Evolutionary conservation across 2,329 filamentous ascomycete genomes (phyloP).

Genomic region (Xylaria sp.): DNA sequence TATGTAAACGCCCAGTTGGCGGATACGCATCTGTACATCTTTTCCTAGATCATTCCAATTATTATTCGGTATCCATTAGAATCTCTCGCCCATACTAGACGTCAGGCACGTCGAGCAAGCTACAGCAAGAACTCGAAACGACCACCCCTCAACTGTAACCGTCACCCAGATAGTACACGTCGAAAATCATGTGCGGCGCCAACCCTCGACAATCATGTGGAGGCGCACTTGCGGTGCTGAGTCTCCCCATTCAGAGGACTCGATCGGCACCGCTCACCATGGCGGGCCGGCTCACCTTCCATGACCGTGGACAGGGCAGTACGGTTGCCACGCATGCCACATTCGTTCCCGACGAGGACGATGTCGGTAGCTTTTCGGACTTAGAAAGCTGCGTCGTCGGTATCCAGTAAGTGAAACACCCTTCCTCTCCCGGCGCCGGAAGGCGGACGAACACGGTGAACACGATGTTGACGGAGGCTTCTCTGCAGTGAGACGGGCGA

Average conservation of each 20-base stretch:
- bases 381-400: constrained; percentile 39
- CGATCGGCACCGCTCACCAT: constrained; percentile 11
- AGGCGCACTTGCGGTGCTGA: constrained; percentile 51
- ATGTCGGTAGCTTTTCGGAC: constrained; percentile 23
- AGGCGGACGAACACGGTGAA: neutral
- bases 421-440: neutral
- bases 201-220: constrained; percentile 45
- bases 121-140: too few species aligned
- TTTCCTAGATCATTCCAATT: neutral
- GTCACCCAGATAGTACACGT: neutral
- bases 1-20: neutral
- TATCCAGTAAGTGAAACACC: constrained; percentile 46
- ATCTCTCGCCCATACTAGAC: neutral
- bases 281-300: constrained; percentile 43
- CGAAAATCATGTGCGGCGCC: constrained; percentile 48
- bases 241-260: constrained; percentile 29
- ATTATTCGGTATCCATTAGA: neutral
- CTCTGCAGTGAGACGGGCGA: constrained; percentile 45
- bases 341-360: constrained; percentile 39
- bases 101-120: neutral
- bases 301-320: constrained; percentile 43
- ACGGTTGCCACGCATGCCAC: constrained; percentile 46
- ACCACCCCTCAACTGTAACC: too few species aligned
- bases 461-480: neutral
- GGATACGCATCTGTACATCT: neutral